phyloP scores from a whole-genome alignment of 768 basidiomycete genomes.

The Galerina marginata region DNA sequence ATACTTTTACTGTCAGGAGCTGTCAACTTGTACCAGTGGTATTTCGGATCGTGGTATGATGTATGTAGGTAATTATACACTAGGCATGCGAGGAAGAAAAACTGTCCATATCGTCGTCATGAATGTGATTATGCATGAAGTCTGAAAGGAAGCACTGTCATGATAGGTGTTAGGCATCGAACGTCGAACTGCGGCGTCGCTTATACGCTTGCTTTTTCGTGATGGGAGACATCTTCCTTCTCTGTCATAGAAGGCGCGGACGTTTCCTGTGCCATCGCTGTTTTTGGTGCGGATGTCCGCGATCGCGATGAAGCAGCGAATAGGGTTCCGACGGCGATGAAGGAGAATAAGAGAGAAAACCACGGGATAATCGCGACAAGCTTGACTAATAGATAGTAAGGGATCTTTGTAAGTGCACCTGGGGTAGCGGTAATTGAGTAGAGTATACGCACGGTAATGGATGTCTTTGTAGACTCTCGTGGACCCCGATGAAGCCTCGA shows the following conservation, averaged over 20 bases:
- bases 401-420: background rate
- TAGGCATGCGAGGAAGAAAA: too few species aligned
- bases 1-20: too few species aligned
- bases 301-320: slow-evolving; percentile 20
- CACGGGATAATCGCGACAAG: slow-evolving; percentile 58
- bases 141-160: background rate
- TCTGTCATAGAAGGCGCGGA: slow-evolving; percentile 10
- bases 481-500: slow-evolving; percentile 42
- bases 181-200: background rate
- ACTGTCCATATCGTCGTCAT: too few species aligned
- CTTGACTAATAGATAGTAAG: slow-evolving; percentile 40
- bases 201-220: slow-evolving; percentile 16
- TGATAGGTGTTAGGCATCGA: background rate
- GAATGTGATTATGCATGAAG: background rate
- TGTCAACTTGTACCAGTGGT: too few species aligned
- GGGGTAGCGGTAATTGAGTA: slow-evolving; percentile 1
- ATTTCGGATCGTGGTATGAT: too few species aligned
- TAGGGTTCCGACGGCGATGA: slow-evolving; percentile 27
- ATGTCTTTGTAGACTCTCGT: slow-evolving; percentile 50
- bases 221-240: slow-evolving; percentile 18
- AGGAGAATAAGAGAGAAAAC: slow-evolving; percentile 35
- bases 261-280: background rate
- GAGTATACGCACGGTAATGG: slow-evolving; percentile 48
- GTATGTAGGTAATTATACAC: too few species aligned
- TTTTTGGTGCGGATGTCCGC: background rate